Evolutionary conservation across 192 early-diverging fungal species (phyloP), one percentile per base, ranked within the genome.

Genomic region (Umbelopsis isabellina): DNA sequence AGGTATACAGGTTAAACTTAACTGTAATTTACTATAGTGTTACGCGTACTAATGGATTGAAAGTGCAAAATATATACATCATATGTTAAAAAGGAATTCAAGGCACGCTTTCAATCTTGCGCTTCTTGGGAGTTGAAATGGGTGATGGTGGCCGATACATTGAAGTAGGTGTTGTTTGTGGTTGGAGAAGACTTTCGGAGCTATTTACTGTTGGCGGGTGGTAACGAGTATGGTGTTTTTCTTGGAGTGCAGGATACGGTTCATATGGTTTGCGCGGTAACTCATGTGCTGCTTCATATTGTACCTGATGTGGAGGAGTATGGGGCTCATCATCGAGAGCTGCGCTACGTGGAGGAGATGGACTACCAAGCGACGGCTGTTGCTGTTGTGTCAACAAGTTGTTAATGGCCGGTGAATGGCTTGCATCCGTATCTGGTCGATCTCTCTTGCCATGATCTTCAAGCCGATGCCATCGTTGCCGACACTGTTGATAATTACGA

Each of bases 401-500:
- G 55, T 30, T 61, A 47, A 78, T 78, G 16, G 76, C 66, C 30
- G 76, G 76, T 6, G 76, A 73, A 46, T 73, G 76, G 15, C 76
- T 58, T 21, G 76, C 76, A 48, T 76, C 53, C 55, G 37, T 61
- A 61, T 30, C 33, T 2, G 55, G 13, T 2, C 55, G 55, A 61
- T 30, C 27, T 11, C 12, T 61, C 5, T n/a, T 35, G 15, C 46
- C n/a, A 16, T 50, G 67, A 21, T 68, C 58, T 10, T 46, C 49
- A 45, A 66, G 58, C 18, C 53, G 53, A 44, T 58, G 72, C 83
- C 83, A 84, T 1, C 83, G 74, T 48, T 84, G 81, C 15, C 83
- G 69, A 33, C 83, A 84, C 67, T 84, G 83, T 5, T 80, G 76
- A 58, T 80, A 68, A 30, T 47, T 84, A 46, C 79, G 66, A 52